These are phyloP conservation scores for Aureobasidium pullulans DNA, from an alignment of 2,329 filamentous ascomycete species.

Conservation along the genomic window DNA sequence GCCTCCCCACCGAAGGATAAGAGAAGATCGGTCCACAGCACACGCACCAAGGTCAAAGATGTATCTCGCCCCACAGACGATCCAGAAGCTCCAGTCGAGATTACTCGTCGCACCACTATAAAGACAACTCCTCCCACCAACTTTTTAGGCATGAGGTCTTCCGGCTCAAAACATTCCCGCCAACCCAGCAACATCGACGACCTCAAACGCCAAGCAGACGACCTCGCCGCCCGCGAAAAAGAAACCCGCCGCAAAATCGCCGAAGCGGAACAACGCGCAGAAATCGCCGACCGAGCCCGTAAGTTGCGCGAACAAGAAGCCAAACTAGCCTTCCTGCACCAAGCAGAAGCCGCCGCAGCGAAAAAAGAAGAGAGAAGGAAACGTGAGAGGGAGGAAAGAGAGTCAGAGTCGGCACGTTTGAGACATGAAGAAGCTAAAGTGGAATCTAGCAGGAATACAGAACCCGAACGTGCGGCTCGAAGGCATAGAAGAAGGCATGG, in stretches of 20 bases:
- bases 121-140: background rate
- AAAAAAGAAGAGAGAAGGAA: background rate
- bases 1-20: background rate
- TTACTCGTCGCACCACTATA: background rate
- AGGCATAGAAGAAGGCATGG: background rate
- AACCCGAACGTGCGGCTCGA: background rate
- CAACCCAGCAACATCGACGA: background rate
- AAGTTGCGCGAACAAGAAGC: background rate
- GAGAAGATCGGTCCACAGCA: background rate
- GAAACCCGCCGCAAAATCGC: background rate
- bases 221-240: constrained; percentile 1
- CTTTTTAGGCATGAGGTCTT: background rate
- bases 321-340: background rate
- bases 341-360: background rate
- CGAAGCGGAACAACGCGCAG: background rate
- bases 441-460: background rate
- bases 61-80: background rate
- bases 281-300: background rate
- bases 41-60: background rate
- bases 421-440: background rate
- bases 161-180: background rate
- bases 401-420: background rate
- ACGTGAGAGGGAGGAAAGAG: background rate
- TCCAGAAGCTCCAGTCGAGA: background rate
- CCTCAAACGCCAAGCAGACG: background rate